Conservation (phyloP, 1,284 basidiomycete species). For the Irpex sp. region DNA sequence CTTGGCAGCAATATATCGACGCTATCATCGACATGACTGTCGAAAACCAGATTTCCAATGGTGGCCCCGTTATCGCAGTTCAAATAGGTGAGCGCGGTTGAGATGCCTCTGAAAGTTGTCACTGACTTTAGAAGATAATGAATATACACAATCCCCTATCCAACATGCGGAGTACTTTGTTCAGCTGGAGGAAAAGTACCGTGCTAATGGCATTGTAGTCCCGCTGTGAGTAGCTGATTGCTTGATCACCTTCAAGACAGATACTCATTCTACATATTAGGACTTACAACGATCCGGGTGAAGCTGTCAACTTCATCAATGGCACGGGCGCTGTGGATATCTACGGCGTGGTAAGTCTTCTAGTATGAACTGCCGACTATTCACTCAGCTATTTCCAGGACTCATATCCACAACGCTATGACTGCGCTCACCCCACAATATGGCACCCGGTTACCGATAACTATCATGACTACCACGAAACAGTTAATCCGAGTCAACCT, state of each 20-base stretch:
- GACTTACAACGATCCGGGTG: constrained; percentile 69
- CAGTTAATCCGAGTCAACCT: constrained; percentile 55
- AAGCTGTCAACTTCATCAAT: constrained; percentile 62
- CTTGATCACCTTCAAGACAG: neutral
- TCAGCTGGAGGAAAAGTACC: constrained; percentile 57
- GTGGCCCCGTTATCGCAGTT: constrained; percentile 73
- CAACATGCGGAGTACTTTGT: constrained; percentile 61
- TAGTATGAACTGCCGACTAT: neutral
- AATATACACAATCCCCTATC: constrained; percentile 53
- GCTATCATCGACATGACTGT: constrained; percentile 47
- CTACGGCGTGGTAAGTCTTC: constrained; percentile 40
- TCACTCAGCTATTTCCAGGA: constrained; percentile 34
- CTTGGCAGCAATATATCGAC: constrained; percentile 70
- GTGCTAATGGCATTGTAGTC: constrained; percentile 55
- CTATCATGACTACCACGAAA: constrained; percentile 56
- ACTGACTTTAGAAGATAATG: constrained; percentile 55
- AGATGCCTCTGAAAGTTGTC: neutral
- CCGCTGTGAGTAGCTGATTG: constrained; percentile 38
- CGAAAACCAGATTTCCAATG: constrained; percentile 62
- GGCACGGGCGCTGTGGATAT: constrained; percentile 58
- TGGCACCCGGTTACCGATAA: constrained; percentile 58
- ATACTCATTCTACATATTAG: constrained; percentile 11
- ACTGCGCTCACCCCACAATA: constrained; percentile 60
- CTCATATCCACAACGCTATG: constrained; percentile 70
- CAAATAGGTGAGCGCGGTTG: constrained; percentile 51